These are phyloP conservation scores for Theobroma grandiflorum DNA, from an alignment of 441 rosid genomes.

Conservation along the genomic window DNA sequence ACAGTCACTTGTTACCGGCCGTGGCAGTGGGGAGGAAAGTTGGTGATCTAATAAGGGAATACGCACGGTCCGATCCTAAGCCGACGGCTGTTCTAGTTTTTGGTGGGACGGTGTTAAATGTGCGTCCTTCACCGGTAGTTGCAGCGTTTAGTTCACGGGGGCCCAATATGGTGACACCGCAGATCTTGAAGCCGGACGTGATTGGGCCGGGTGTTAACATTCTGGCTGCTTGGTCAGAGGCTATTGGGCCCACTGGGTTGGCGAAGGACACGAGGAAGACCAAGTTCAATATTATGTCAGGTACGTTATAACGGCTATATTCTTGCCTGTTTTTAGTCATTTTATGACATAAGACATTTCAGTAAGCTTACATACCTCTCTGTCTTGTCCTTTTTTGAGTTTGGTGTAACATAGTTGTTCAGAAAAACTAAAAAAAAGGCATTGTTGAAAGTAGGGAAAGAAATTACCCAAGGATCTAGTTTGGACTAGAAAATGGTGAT, in stretches of 20 bases:
- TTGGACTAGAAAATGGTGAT: no score
- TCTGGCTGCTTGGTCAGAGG: conserved; percentile 82
- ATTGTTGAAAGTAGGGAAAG: no score
- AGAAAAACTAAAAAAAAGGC: no score
- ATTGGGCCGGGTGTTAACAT: conserved; percentile 96
- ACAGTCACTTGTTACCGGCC: conserved; percentile 80
- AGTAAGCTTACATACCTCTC: neutral
- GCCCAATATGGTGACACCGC: conserved; percentile 80
- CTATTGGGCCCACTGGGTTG: conserved; percentile 78
- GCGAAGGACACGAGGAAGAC: conserved; percentile 65
- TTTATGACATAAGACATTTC: neutral
- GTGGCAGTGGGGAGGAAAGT: conserved; percentile 77
- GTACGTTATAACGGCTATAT: conserved; percentile 40
- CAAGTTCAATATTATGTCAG: conserved; percentile 79
- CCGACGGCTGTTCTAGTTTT: conserved; percentile 69
- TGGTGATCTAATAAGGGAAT: conserved; percentile 69
- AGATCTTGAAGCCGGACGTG: conserved; percentile 90
- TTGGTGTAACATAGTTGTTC: neutral
- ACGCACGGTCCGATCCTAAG: conserved; percentile 43
- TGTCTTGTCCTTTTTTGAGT: neutral
- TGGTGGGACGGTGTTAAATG: conserved; percentile 73
- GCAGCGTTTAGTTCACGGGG: conserved; percentile 97
- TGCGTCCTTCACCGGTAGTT: conserved; percentile 82
- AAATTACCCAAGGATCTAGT: no score
- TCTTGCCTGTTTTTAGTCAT: neutral